Evolutionary conservation across 1,284 basidiomycete genomes (phyloP), one percentile per base, ranked within the genome.

Genomic region (Apiotrichum montevideense): DNA sequence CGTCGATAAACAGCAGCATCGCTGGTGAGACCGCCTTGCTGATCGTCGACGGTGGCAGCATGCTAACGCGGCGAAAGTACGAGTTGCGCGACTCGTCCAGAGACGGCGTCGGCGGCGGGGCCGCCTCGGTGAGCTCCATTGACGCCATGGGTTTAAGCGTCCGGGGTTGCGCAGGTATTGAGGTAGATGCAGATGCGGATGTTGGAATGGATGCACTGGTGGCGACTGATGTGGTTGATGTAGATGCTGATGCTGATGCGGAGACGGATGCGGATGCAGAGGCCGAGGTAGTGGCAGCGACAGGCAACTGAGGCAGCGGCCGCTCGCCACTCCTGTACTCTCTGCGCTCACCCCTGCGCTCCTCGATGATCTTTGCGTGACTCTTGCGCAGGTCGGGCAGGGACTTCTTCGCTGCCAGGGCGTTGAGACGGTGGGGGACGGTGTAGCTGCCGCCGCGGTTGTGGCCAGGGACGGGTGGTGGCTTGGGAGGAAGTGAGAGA

Each of bases 51-150:
- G 81, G 77, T 0, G 89, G 88, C 3, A 95, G 78, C 45, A 87
- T 86, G 15, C 81, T 82, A 14, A 95, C 79, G 15, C 94, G 85
- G 35, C 88, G 86, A 77, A 98, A 98, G 75, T 98, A 98, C 9
- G 89, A 89, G 72, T 93, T 90, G 35, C 90, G 84, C 70, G 94
- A 91, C 32, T 83, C 83, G 55, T 88, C 85, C 68, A 88, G 66
- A 0, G 66, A 61, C 0, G 68, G 67, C 9, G 59, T 62, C 32
- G 70, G 67, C 48, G 68, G 62, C 34, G 58, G 46, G 4, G 50
- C 55, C 2, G 52, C 56, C 13, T 41, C 37, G 42, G 51, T 50
- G 1, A 55, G 63, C 11, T 62, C 61, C 40, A 52, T 53, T 29
- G 70, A 70, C 3, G 63, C 57, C 61, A 65, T 69, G 14, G 66